Base-by-base conservation (phyloP, 495 filamentous ascomycete genomes). In the Tuber calosporum region DNA sequence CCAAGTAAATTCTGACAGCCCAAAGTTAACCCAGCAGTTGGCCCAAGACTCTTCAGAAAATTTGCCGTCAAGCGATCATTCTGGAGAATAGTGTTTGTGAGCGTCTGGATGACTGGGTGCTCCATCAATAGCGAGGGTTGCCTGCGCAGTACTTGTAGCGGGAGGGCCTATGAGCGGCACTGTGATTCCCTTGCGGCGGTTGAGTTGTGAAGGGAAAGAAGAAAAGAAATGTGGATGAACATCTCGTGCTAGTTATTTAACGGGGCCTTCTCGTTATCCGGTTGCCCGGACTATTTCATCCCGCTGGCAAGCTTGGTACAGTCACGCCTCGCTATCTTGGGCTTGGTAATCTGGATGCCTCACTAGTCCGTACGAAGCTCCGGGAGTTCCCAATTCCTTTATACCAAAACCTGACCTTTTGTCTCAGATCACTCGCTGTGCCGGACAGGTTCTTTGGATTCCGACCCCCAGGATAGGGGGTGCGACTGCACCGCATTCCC, bases 1-100 rank as follows among this genome's bases (percentile, higher is more conserved):
- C 86, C 85, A 9, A 89, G 79, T 7, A 88, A 81, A 71, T 88
- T 85, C 72, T 86, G 82, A 3, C 83, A 83, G 69, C 87, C 86
- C 7, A 88, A 84, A 36, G 78, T 76, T 0, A 87, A 76, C 38
- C 83, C 79, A 3, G 83, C 76, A 40, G 87, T 81, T 22, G 83
- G 83, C 0, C 86, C 86, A 26, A 48, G 83, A 7, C 74, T 79
- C 76, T 86, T 87, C 42, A 82, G 79, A 22, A 87, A 84, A 15
- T 83, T 76, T 0, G 85, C 83, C 1, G 75, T 83, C 17, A 89
- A 78, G 36, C 86, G 83, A 69, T 86, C 83, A 73, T 87, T 89
- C 68, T 82, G 77, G 13, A 88, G 80, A 13, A 83, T 82, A 58
- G 83, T 81, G 15, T 76, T 74, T 79, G 37, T 83, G 66, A 72